phyloP scores from a whole-genome alignment of 306 rosid genomes.

The Senna tora region DNA sequence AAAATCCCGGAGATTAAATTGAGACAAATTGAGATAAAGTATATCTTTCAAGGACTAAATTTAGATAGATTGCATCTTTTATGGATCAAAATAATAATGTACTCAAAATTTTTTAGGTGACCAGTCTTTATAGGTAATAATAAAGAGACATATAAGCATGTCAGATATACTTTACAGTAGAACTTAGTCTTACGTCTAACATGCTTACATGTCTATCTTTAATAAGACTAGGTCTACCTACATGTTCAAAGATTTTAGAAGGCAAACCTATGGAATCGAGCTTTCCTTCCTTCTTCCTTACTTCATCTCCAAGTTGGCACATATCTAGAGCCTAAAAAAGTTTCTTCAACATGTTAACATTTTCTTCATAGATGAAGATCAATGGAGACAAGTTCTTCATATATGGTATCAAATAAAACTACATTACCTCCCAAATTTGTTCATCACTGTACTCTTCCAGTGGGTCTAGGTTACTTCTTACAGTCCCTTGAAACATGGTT shows the following conservation, averaged over 20 bases:
- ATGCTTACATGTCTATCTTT: neutral
- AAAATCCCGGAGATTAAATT: no score
- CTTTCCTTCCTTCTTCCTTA: slow-evolving; percentile 74
- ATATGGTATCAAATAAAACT: slow-evolving; percentile 17
- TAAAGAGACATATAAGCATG: neutral
- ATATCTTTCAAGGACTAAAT: no score
- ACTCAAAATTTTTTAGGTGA: no score
- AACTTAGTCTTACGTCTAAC: neutral
- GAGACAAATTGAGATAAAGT: no score
- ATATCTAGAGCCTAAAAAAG: slow-evolving; percentile 69
- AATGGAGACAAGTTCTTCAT: slow-evolving; percentile 17
- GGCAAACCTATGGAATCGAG: slow-evolving; percentile 68
- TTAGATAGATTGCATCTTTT: no score
- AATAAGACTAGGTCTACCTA: slow-evolving; percentile 1
- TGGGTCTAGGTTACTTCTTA: slow-evolving; percentile 81
- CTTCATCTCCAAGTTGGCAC: slow-evolving; percentile 93
- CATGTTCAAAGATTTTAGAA: slow-evolving; percentile 26
- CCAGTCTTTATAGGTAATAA: neutral
- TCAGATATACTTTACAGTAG: neutral
- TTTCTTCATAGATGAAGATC: neutral
- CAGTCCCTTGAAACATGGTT: slow-evolving; percentile 92
- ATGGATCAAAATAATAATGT: no score
- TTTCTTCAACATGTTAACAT: neutral
- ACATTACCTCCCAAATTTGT: slow-evolving; percentile 83
- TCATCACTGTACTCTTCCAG: slow-evolving; percentile 86